phyloP scores from a whole-genome alignment of 192 early-diverging fungal species.

The Coemansia sp. region DNA sequence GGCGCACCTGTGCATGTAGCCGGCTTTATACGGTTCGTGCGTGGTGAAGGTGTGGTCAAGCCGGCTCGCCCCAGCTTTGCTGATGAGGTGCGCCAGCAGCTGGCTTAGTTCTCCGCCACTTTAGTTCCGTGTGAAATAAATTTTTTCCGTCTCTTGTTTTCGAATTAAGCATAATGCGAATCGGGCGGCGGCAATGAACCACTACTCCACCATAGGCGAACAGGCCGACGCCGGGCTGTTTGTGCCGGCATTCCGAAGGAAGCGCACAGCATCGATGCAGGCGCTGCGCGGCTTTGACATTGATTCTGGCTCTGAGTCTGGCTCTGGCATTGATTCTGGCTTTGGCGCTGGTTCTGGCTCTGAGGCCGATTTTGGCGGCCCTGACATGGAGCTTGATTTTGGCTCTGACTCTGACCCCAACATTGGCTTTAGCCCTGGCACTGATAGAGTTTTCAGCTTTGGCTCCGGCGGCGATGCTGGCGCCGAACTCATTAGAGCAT shows the following conservation, averaged over 20 bases:
- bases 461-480: no score
- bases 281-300: conserved; percentile 45
- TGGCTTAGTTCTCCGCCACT: conserved; percentile 6
- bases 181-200: conserved; percentile 7
- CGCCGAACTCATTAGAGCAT: conserved; percentile 15
- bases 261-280: conserved; percentile 49
- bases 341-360: no score
- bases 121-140: neutral
- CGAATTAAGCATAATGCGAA: conserved; percentile 10
- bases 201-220: conserved; percentile 3
- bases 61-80: conserved; percentile 71
- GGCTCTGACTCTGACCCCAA: no score
- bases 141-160: neutral
- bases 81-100: conserved; percentile 70
- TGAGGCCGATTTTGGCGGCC: no score
- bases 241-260: conserved; percentile 19
- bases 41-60: conserved; percentile 85
- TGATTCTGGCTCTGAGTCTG: conserved; percentile 1
- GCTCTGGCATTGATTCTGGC: no score
- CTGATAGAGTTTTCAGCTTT: no score
- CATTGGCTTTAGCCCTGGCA: no score
- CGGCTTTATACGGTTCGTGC: conserved; percentile 76
- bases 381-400: no score
- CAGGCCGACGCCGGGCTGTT: conserved; percentile 4
- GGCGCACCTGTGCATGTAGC: conserved; percentile 59